Conservation (phyloP, 2,329 filamentous ascomycete genomes). For the Penicillium sclerotiorum region DNA sequence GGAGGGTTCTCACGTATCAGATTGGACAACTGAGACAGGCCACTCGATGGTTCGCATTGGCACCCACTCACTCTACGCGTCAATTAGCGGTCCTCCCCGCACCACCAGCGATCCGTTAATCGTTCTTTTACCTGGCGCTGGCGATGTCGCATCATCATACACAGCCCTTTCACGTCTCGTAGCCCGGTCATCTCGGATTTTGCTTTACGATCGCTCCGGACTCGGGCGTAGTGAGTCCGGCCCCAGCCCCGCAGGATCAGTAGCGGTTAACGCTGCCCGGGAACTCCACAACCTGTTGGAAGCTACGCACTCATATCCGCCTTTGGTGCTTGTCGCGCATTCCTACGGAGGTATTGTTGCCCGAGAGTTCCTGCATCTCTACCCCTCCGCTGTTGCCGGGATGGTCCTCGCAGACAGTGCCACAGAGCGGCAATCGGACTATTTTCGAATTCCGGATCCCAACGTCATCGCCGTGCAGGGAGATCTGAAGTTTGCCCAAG, state of each 20-base stretch:
- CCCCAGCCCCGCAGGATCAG: conserved; percentile 7
- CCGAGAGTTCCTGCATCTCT: conserved; percentile 41
- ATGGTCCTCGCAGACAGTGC: conserved; percentile 43
- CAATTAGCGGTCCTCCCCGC: conserved; percentile 30
- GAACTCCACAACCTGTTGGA: conserved; percentile 36
- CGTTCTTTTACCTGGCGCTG: conserved; percentile 38
- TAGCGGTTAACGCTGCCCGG: conserved; percentile 30
- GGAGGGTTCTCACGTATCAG: not conserved
- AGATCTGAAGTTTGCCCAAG: conserved; percentile 31
- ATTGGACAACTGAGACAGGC: conserved; percentile 5
- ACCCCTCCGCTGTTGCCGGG: conserved; percentile 32
- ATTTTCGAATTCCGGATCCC: conserved; percentile 35
- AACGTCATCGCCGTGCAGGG: conserved; percentile 36
- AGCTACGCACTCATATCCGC: conserved; percentile 24
- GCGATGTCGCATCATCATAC: conserved; percentile 39
- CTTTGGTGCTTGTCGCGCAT: conserved; percentile 41
- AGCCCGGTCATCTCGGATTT: conserved; percentile 28
- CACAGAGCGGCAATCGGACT: conserved; percentile 36
- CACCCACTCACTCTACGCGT: conserved; percentile 35
- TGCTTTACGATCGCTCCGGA: conserved; percentile 44
- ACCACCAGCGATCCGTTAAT: conserved; percentile 31
- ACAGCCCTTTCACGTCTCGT: conserved; percentile 36
- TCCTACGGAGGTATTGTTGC: conserved; percentile 46
- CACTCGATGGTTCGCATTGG: conserved; percentile 32
- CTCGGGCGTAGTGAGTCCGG: conserved; percentile 38